These are phyloP conservation scores for Hippophae tibetana DNA, from an alignment of 306 rosid species.

Conservation along the genomic window DNA sequence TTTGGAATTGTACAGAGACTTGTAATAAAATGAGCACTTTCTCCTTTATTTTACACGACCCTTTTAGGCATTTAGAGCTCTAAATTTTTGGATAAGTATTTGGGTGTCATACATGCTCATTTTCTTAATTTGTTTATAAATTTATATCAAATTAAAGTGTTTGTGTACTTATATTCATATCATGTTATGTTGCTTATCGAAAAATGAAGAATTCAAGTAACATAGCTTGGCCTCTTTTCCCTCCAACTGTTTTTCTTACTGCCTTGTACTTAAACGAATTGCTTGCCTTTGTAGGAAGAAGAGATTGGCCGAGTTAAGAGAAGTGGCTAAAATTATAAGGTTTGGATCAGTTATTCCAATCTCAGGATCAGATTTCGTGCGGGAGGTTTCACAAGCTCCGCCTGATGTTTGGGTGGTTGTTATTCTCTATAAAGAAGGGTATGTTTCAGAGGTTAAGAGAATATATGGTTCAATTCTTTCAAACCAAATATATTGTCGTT, in stretches of 20 bases:
- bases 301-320: conserved; percentile 85
- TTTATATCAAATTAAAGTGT: not conserved
- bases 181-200: too few species aligned
- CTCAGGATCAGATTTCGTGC: conserved; percentile 90
- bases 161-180: too few species aligned
- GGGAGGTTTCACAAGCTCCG: conserved; percentile 96
- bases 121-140: not conserved
- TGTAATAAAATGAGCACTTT: too few species aligned
- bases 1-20: too few species aligned
- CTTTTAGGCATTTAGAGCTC: not conserved
- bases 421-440: conserved; percentile 90
- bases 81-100: too few species aligned
- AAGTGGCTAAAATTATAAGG: conserved; percentile 63
- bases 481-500: not conserved
- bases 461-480: conserved; percentile 3
- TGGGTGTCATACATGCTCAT: too few species aligned
- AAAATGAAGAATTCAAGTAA: not conserved
- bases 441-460: conserved; percentile 10
- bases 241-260: not conserved
- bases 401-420: conserved; percentile 99
- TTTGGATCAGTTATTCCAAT: conserved; percentile 78
- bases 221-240: not conserved
- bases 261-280: not conserved
- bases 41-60: too few species aligned
- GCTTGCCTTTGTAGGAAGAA: conserved; percentile 52